Conservation (phyloP, 306 rosid genomes). For the Oemleria cerasiformis region DNA sequence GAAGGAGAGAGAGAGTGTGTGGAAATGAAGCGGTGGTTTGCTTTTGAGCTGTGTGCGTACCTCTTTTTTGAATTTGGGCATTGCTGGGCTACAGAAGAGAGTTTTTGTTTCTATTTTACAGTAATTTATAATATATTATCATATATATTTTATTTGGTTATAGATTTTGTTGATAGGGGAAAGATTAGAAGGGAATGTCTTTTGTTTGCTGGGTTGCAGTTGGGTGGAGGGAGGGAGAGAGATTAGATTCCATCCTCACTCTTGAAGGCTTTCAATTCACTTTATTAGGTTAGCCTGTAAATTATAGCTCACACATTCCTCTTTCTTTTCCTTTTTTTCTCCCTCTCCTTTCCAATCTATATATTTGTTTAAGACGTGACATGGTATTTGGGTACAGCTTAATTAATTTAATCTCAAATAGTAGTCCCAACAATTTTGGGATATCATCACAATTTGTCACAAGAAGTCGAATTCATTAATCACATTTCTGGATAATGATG, state of each 20-base stretch:
- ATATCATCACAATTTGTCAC: neutral
- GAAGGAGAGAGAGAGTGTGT: neutral
- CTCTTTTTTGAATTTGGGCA: neutral
- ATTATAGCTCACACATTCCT: slow-evolving; percentile 31
- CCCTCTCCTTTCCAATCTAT: neutral
- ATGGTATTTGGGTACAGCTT: too few species aligned
- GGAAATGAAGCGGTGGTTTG: neutral
- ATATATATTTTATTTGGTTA: neutral
- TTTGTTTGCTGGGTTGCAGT: neutral
- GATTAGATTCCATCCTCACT: slow-evolving; percentile 73
- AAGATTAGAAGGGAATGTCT: slow-evolving; percentile 11
- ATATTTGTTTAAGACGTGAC: neutral
- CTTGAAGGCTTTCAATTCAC: slow-evolving; percentile 43
- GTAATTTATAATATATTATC: neutral
- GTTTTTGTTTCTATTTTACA: neutral
- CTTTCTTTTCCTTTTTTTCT: neutral
- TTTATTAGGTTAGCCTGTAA: slow-evolving; percentile 27
- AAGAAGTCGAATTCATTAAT: too few species aligned
- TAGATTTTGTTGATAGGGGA: neutral
- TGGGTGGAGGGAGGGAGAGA: neutral
- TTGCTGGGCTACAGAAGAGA: neutral
- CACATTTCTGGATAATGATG: too few species aligned
- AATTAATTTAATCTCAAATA: too few species aligned
- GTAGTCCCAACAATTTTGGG: neutral
- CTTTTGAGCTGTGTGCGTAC: neutral